Evolutionary conservation across 2,329 filamentous ascomycete genomes (phyloP).

Genomic region (Aspergillus fijiensis): DNA sequence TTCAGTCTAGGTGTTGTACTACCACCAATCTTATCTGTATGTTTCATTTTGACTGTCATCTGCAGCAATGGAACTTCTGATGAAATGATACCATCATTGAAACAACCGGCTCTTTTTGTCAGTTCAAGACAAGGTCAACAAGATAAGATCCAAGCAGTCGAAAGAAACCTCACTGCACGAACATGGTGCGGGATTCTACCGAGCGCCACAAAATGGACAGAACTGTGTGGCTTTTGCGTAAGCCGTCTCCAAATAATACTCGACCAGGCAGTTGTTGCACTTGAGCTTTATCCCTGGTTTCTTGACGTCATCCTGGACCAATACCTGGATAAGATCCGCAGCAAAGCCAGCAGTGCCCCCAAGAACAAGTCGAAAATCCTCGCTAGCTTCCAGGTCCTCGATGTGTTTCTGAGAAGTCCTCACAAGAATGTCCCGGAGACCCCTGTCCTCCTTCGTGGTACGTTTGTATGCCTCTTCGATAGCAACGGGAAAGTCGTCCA

Average conservation of each 20-base stretch:
- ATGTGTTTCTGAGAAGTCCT: conserved; percentile 8
- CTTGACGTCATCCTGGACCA: background rate
- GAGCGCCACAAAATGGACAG: no score
- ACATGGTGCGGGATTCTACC: no score
- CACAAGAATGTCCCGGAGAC: conserved; percentile 15
- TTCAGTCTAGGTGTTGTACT: no score
- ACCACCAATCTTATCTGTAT: no score
- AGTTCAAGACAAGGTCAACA: no score
- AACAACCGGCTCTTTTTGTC: no score
- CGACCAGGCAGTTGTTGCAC: background rate
- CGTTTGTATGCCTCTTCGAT: conserved; percentile 11
- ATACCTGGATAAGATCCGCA: conserved; percentile 8
- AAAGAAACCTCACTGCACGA: no score
- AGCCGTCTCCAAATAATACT: background rate
- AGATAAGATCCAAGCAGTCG: no score
- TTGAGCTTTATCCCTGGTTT: background rate
- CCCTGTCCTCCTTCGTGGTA: conserved; percentile 6
- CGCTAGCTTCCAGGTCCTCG: conserved; percentile 6
- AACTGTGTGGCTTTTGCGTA: no score
- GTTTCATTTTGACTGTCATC: no score
- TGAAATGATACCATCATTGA: no score
- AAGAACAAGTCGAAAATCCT: conserved; percentile 10
- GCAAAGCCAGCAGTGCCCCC: conserved; percentile 8
- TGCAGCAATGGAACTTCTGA: no score
- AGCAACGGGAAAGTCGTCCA: conserved; percentile 20